phyloP scores from a whole-genome alignment of 1,139 yeast species.

The Debaryomycetaceae sp. region DNA sequence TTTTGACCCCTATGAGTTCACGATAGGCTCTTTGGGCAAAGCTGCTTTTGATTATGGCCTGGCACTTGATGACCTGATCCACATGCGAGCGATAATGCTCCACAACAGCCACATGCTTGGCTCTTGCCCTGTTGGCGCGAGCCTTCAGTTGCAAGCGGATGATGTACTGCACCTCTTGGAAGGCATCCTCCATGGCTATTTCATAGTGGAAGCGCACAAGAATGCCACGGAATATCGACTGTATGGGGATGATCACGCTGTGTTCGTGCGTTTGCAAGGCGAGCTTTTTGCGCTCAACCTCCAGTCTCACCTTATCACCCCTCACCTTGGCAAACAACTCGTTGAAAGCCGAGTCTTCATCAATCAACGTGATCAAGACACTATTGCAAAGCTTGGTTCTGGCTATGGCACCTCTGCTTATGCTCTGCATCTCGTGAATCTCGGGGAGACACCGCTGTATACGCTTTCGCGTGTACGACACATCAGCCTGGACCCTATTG shows the following conservation, averaged over 20 bases:
- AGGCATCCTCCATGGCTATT: constrained; percentile 48
- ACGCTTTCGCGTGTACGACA: not conserved
- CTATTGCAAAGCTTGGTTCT: constrained; percentile 44
- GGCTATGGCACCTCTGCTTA: constrained; percentile 48
- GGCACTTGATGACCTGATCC: constrained; percentile 62
- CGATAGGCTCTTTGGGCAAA: constrained; percentile 72
- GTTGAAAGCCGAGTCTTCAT: constrained; percentile 34
- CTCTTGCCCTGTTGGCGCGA: constrained; percentile 44
- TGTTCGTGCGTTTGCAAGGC: constrained; percentile 19
- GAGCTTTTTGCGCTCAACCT: constrained; percentile 17
- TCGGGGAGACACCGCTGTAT: constrained; percentile 12
- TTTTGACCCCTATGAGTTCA: constrained; percentile 60
- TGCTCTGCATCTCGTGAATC: constrained; percentile 42
- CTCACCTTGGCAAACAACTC: constrained; percentile 40
- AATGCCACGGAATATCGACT: constrained; percentile 42
- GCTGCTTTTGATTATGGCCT: constrained; percentile 66
- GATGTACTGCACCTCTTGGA: constrained; percentile 36
- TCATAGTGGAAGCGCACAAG: constrained; percentile 49
- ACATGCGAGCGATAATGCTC: constrained; percentile 53
- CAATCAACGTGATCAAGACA: constrained; percentile 39
- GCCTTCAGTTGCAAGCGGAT: constrained; percentile 45
- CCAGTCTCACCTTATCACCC: constrained; percentile 38
- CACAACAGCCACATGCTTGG: constrained; percentile 33
- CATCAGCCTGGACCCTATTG: constrained; percentile 17
- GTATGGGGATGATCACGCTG: constrained; percentile 26